These are phyloP conservation scores for Xylaria intraflava DNA, from an alignment of 495 filamentous ascomycete species.

Conservation along the genomic window DNA sequence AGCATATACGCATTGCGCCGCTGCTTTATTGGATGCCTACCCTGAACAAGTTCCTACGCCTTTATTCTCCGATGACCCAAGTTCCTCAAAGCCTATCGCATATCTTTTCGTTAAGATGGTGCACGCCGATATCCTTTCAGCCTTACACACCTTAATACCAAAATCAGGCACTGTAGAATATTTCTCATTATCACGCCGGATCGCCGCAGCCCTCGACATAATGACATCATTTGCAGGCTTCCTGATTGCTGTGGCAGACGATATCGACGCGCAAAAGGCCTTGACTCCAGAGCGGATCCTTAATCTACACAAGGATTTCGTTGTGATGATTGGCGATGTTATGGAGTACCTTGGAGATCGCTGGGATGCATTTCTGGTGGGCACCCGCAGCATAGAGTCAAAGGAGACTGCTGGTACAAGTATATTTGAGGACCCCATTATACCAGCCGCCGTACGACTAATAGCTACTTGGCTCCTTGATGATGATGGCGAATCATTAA, in stretches of 20 bases:
- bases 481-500: constrained; percentile 51
- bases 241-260: constrained; percentile 45
- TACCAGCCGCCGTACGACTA: constrained; percentile 43
- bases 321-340: constrained; percentile 50
- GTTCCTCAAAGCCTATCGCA: constrained; percentile 44
- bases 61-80: constrained; percentile 39
- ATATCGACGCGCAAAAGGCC: constrained; percentile 18
- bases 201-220: constrained; percentile 53
- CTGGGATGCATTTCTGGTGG: constrained; percentile 45
- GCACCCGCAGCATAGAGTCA: constrained; percentile 8
- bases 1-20: constrained; percentile 44
- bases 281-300: constrained; percentile 51
- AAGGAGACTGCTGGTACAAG: not conserved
- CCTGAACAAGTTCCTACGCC: constrained; percentile 34
- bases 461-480: constrained; percentile 55
- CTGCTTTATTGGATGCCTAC: constrained; percentile 48
- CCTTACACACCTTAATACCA: constrained; percentile 53
- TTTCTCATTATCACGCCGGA: constrained; percentile 38
- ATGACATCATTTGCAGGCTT: constrained; percentile 53
- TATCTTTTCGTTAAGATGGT: constrained; percentile 56
- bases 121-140: constrained; percentile 55
- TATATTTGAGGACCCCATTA: constrained; percentile 38
- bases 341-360: constrained; percentile 61
- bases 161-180: constrained; percentile 47
- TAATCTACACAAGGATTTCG: constrained; percentile 50